Evolutionary conservation across 495 filamentous ascomycete species (phyloP).

Genomic region (Neurospora sp.): DNA sequence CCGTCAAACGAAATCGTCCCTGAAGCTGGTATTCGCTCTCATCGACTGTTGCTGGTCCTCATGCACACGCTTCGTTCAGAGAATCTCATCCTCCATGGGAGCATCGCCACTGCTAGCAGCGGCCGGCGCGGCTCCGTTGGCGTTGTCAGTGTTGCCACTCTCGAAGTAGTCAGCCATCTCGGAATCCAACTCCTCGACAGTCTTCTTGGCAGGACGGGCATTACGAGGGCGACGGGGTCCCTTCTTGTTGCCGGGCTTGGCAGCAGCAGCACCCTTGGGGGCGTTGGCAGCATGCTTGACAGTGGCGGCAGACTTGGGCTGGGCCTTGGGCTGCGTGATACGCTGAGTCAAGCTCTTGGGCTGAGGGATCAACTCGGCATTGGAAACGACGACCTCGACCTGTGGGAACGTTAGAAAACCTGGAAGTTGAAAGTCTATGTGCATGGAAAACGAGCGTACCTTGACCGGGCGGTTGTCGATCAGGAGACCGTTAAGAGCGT

Average conservation of each 20-base stretch:
- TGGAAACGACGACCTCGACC: conserved; percentile 86
- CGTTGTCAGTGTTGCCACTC: conserved; percentile 18
- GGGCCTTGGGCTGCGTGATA: conserved; percentile 65
- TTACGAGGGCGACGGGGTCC: conserved; percentile 35
- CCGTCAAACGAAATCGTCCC: neutral
- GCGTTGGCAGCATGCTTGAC: conserved; percentile 43
- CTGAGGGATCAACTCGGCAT: conserved; percentile 52
- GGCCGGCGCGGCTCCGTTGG: conserved; percentile 33
- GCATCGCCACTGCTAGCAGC: conserved; percentile 30
- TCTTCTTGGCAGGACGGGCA: conserved; percentile 74
- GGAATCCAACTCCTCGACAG: conserved; percentile 80
- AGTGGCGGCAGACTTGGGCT: conserved; percentile 75
- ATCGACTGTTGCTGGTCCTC: neutral
- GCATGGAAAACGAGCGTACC: conserved; percentile 36
- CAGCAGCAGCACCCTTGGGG: conserved; percentile 31
- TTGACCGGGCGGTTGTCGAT: conserved; percentile 88
- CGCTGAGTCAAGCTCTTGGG: conserved; percentile 78
- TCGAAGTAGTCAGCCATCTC: conserved; percentile 92
- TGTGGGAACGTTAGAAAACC: conserved; percentile 19
- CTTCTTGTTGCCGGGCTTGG: conserved; percentile 43
- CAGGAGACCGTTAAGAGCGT: conserved; percentile 72
- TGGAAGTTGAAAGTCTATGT: neutral
- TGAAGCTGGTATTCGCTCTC: neutral
- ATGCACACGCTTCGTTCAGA: conserved; percentile 10
- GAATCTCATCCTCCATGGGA: conserved; percentile 42